These are phyloP conservation scores for Arachnomyces sp. DNA, from an alignment of 2,329 filamentous ascomycete genomes.

Conservation along the genomic window DNA sequence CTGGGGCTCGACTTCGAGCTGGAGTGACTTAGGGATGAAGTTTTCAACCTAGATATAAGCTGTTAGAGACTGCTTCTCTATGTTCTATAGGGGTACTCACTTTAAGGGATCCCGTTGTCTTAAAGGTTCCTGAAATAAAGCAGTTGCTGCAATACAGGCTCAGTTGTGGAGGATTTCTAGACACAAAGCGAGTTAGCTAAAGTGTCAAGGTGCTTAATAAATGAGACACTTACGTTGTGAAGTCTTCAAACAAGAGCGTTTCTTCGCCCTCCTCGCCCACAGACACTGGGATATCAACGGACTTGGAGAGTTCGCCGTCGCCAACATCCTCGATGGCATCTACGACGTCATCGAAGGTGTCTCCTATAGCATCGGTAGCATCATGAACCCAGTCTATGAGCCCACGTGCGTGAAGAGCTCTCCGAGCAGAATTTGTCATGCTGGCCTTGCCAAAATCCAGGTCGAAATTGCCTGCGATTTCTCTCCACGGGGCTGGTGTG, in stretches of 20 bases:
- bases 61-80: neutral
- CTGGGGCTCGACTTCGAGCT: conserved; percentile 13
- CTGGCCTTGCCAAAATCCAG: conserved; percentile 17
- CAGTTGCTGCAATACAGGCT: conserved; percentile 20
- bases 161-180: conserved; percentile 10
- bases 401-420: conserved; percentile 2
- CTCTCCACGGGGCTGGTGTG: conserved; percentile 13
- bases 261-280: conserved; percentile 12
- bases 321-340: conserved; percentile 10
- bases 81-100: conserved; percentile 8
- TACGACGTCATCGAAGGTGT: conserved; percentile 9
- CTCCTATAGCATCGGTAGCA: conserved; percentile 4
- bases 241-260: conserved; percentile 16
- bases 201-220: neutral
- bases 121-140: conserved; percentile 18
- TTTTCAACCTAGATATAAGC: conserved; percentile 11
- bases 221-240: conserved; percentile 7
- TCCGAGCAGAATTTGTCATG: conserved; percentile 1
- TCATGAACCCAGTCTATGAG: conserved; percentile 2
- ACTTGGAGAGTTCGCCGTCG: conserved; percentile 11
- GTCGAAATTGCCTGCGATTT: conserved; percentile 18
- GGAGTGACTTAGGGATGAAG: conserved; percentile 11
- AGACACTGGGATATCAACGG: conserved; percentile 14
- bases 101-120: conserved; percentile 17
- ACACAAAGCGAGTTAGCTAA: neutral